Percentiles rank a stretch among this genome's conserved stretches.
Evolutionary conservation across 805 yeast species (phyloP).

Genomic region (Kuraishia piskuri): DNA sequence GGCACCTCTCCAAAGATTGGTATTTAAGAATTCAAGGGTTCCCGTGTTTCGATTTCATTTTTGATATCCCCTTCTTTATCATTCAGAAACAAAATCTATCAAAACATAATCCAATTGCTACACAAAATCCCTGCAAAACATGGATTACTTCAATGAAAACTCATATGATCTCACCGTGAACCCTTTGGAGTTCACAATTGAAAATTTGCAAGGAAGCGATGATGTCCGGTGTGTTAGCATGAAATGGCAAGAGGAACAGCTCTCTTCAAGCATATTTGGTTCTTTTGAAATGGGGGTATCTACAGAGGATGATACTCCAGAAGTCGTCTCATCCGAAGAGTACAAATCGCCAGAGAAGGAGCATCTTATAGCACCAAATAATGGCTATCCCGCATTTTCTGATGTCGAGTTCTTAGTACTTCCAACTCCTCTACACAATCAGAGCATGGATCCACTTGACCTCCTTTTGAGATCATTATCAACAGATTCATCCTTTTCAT

Average conservation of each 20-base stretch:
- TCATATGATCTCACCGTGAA: neutral
- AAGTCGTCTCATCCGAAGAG: neutral
- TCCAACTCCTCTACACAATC: neutral
- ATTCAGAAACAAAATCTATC: neutral
- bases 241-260: neutral
- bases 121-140: neutral
- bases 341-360: neutral
- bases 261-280: neutral
- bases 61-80: neutral
- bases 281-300: neutral
- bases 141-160: neutral
- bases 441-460: neutral
- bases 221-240: neutral
- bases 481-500: neutral
- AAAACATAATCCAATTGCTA: neutral
- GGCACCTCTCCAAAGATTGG: neutral
- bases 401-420: neutral
- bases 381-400: neutral
- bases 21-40: neutral
- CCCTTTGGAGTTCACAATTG: neutral
- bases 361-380: neutral
- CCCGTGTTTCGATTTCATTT: neutral
- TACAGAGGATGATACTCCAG: neutral
- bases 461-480: neutral
- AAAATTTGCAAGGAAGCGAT: neutral